Evolutionary conservation across 108 stramenopile genomes (phyloP), one percentile per base, ranked within the genome.

Genomic region (Phaeodactylum tricornutum): DNA sequence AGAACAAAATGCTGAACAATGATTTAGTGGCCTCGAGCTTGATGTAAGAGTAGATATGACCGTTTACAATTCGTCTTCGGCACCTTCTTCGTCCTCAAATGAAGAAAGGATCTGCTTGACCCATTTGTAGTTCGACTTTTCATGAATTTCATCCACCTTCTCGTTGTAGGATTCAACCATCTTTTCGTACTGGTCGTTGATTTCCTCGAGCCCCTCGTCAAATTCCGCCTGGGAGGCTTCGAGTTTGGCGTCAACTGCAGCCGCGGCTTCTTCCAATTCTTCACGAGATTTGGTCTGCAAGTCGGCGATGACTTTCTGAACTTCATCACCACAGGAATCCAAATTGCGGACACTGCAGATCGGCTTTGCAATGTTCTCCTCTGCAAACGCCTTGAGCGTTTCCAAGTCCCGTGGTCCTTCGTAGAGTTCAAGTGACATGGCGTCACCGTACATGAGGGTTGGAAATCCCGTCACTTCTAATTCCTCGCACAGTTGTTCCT

Each of bases 401-500:
- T 67, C 77, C 38, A 70, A 81, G 32, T 62, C 64, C 0, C 93
- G 68, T 32, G 57, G 73, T 5, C 92, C 92, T 29, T 94, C 42
- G 57, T 97, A 97, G 15, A 78, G 70, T 59, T 84, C 66, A 2
- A 73, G 59, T 22, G 49, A 57, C 5, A 43, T 38, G 0, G 83
- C 71, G 48, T 87, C 74, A 4, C 86, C 86, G 47, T 72, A 82
- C 41, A 72, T 76, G 32, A 92, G 39, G 1, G 93, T 92, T 3
- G 93, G 93, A 57, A 76, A 91, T 25, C 85, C 85, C 4, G 55
- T 52, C 15, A 95, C 72, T 21, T 90, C 86, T 51, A 88, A 79
- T 12, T 57, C 66, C 29, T 80, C 66, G 39, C 85, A 92, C 27
- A 96, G 63, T 2, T 59, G 64, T 46, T 75, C 55, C 47, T 72